A percentile compares a stretch with the other conserved stretches of the same genome.
These are phyloP conservation scores for Lichtheimia ramosa DNA, from an alignment of 371 early-diverging fungal genomes.

Conservation along the genomic window DNA sequence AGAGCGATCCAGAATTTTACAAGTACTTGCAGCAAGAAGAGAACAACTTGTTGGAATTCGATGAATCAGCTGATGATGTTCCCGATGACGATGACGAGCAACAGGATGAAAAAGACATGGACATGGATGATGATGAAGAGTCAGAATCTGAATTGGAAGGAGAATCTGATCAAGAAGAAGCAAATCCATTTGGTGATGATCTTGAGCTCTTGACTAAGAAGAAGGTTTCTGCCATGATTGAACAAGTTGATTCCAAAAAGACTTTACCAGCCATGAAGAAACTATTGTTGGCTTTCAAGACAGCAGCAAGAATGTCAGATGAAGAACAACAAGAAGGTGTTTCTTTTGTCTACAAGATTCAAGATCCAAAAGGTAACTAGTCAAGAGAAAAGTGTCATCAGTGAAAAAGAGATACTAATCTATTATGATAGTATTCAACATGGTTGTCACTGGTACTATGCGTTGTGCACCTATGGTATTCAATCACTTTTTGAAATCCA, in stretches of 20 bases:
- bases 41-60: constrained; percentile 75
- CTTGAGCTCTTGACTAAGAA: constrained; percentile 58
- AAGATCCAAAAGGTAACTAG: constrained; percentile 55
- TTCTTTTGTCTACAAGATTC: constrained; percentile 63
- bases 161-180: constrained; percentile 12
- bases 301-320: constrained; percentile 79
- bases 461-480: constrained; percentile 60
- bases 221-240: constrained; percentile 76
- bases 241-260: constrained; percentile 45
- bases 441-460: constrained; percentile 66
- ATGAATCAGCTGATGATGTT: constrained; percentile 59
- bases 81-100: constrained; percentile 46
- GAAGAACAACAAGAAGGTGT: constrained; percentile 53
- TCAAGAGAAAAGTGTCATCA: not conserved
- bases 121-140: constrained; percentile 23
- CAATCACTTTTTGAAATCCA: constrained; percentile 53
- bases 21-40: constrained; percentile 88
- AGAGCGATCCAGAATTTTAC: constrained; percentile 89
- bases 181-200: constrained; percentile 3
- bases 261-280: constrained; percentile 54
- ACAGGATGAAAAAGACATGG: constrained; percentile 24
- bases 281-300: constrained; percentile 80
- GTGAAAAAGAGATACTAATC: not conserved
- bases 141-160: constrained; percentile 7
- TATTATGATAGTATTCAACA: constrained; percentile 70